Evolutionary conservation across 345 rosid species (phyloP).

Genomic region (Eucalyptus tenuipes): DNA sequence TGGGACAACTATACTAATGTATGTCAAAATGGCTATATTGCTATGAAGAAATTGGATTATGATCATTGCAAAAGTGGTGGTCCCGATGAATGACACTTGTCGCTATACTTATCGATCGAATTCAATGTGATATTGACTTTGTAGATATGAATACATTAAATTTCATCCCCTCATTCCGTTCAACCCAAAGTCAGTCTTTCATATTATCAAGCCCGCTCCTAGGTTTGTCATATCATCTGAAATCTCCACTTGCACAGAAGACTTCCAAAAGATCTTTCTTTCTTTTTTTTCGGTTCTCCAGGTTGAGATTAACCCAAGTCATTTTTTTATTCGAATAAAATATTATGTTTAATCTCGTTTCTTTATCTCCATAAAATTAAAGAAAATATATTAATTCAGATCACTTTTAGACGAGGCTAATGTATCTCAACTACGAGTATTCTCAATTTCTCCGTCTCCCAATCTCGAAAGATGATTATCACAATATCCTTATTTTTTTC

Average conservation of each 20-base stretch:
- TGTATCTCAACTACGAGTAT: no score
- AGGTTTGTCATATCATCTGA: neutral
- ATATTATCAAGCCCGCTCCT: neutral
- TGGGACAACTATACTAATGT: neutral
- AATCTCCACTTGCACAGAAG: neutral
- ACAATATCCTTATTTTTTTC: fast-evolving
- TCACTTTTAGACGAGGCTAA: neutral
- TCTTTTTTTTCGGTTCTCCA: neutral
- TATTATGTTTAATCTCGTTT: neutral
- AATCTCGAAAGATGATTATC: neutral
- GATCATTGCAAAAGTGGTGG: neutral
- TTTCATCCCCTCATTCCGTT: neutral
- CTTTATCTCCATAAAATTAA: neutral
- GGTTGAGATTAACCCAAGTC: neutral
- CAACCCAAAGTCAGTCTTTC: neutral
- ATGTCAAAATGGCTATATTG: neutral
- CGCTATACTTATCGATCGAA: neutral
- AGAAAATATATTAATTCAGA: neutral
- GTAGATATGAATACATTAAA: neutral
- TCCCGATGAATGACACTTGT: neutral
- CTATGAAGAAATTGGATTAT: neutral
- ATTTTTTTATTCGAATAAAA: neutral
- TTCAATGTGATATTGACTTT: neutral
- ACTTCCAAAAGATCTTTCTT: neutral
- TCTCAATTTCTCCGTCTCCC: neutral